Evolutionary conservation across 257 asterid genomes (phyloP), one percentile per base, ranked within the genome.

Genomic region (Jacaranda mimosifolia): DNA sequence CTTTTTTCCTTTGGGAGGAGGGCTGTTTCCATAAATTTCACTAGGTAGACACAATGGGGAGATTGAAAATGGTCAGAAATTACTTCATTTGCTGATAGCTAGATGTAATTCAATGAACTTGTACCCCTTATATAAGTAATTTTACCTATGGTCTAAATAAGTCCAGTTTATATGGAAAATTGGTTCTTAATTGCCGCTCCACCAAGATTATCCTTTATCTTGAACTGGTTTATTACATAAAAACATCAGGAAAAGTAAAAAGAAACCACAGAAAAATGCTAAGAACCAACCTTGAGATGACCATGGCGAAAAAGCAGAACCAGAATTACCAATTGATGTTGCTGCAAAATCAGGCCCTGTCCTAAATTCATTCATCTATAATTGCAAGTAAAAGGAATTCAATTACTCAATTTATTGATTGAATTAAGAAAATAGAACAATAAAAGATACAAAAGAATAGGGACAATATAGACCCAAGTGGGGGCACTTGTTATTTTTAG

Each of bases 231-330:
- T 45, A 14, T 42, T 43, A 15, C 56, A 67, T 38, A 39, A 48
- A 26, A 21, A 17, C 19, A 48, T 21, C 8, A 57, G 6, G 13
- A 18, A 49, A 35, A 56, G 7, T 42, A 65, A 45, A 51, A 58
- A 38, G 14, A 80, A 49, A 67, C 21, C 11, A 9, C 3, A 62
- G 2, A 7, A 3, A 8, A 18, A 35, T 13, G 35, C 38, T 15
- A 4, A 3, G 8, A 82, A 63, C 71, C 17, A 64, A 91, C 97
- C 97, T 87, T 84, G 89, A 58, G 97, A 91, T 15, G 97, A 87
- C 94, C 98, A 88, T 10, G 97, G 94, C 75, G 97, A 94, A 79
- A 84, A 85, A 68, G 87, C 85, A 14, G 90, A 80, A 66, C 91
- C 90, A 13, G 91, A 85, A 74, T 87, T 82, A 6, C 89, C 93